Percentiles rank a stretch among this genome's conserved stretches.
Conservation (phyloP, 495 filamentous ascomycete species). For the Neurospora discreta region DNA sequence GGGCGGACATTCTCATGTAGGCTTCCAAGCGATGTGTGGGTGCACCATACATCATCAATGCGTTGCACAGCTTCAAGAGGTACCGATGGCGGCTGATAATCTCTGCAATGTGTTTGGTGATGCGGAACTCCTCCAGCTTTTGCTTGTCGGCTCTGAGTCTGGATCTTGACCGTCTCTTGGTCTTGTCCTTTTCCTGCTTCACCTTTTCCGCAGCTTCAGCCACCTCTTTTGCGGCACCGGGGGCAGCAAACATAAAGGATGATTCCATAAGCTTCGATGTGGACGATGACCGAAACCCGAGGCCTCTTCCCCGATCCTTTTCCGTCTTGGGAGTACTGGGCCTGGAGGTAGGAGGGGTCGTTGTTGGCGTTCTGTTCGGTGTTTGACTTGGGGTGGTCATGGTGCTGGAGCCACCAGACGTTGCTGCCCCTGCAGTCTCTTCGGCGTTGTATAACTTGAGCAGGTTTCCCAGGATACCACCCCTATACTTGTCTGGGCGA, state of each 20-base stretch:
- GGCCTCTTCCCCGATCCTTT: conserved; percentile 49
- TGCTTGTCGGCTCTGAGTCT: conserved; percentile 16
- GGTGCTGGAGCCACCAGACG: conserved; percentile 12
- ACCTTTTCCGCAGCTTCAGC: conserved; percentile 21
- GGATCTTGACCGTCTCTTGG: conserved; percentile 30
- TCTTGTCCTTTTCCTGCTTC: conserved; percentile 21
- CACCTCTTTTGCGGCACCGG: conserved; percentile 16
- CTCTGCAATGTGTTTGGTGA: conserved; percentile 84
- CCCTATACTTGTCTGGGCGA: conserved; percentile 57
- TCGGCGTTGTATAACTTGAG: conserved; percentile 59
- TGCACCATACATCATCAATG: conserved; percentile 76
- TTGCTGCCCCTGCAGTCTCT: conserved; percentile 3
- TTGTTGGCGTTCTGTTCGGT: conserved; percentile 19
- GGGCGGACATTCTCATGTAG: conserved; percentile 84
- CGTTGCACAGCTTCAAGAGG: conserved; percentile 72
- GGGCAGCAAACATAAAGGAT: conserved; percentile 34
- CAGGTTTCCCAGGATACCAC: conserved; percentile 66
- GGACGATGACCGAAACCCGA: conserved; percentile 29
- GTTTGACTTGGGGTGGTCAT: conserved; percentile 16
- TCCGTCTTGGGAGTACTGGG: conserved; percentile 45
- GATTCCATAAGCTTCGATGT: conserved; percentile 44
- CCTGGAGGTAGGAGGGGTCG: conserved; percentile 28
- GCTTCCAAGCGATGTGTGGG: conserved; percentile 67
- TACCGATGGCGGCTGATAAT: conserved; percentile 72
- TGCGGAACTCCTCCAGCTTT: conserved; percentile 58